Base-by-base conservation (phyloP, 768 basidiomycete genomes). In the Suillus spraguei region DNA sequence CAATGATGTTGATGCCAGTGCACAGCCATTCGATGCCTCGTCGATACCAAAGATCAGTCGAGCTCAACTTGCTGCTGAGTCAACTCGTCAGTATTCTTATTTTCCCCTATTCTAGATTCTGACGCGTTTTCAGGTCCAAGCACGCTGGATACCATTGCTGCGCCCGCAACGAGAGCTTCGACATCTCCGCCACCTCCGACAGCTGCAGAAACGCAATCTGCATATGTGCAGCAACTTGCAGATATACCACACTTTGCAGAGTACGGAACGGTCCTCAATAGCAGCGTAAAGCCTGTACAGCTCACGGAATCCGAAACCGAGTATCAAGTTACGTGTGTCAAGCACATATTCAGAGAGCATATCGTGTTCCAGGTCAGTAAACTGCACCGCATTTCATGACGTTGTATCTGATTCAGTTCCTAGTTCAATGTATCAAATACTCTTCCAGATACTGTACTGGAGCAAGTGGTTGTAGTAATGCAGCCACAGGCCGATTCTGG, bases 391-490 rank as follows among this genome's bases (percentile, higher is more conserved):
- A 17, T 28, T 56, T 24, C 20, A 35, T 4, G 35, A 7, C 58
- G 36, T 22, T 55, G 47, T 7, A 60, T 24, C 70, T 65, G 69
- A 66, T 41, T 63, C 39, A 2, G 52, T 50, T 41, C 53, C 14
- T 63, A 99, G 93, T 99, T 95, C 84, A 99, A 99, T 78, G 87
- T 99, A 46, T 93, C 94, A 63, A 99, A 99, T 77, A 99, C 97
- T 22, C 82, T 99, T 61, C 91, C 94, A 5, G 96, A 98, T 72
- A 96, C 96, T 11, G 90, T 99, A 10, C 80, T 99, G 66, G 97
- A 99, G 75, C 87, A 95, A 68, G 94, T 97, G 36, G 92, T 95
- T 33, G 92, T 99, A 38, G 84, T 96, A 71, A 97, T 99, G 95
- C 86, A 89, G 67, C 87, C 93, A 8, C 85, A 89, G 59, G 80